phyloP scores from a whole-genome alignment of 2,329 filamentous ascomycete species.

The Elsinoe perseae region DNA sequence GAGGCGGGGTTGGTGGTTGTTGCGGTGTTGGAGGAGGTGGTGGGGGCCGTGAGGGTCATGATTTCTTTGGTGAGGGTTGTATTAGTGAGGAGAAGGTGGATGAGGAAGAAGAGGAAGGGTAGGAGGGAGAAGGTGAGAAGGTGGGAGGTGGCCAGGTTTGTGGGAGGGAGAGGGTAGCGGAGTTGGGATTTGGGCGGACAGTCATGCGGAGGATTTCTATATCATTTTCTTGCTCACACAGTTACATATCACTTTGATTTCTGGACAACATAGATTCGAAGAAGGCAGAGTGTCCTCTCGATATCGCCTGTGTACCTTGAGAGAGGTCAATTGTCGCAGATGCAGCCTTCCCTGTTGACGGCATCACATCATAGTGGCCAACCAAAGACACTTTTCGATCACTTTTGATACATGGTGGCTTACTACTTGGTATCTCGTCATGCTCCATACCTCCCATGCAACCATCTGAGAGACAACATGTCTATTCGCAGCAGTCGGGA shows the following conservation, averaged over 20 bases:
- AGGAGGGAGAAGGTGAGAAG: neutral
- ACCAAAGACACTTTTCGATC: neutral
- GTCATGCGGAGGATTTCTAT: neutral
- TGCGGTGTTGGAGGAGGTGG: neutral
- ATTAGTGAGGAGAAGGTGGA: neutral
- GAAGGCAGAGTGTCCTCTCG: no score
- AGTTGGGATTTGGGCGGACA: neutral
- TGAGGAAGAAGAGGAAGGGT: neutral
- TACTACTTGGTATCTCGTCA: neutral
- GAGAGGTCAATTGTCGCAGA: no score
- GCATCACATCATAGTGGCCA: neutral
- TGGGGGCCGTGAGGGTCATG: neutral
- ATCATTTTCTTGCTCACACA: no score
- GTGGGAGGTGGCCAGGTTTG: neutral
- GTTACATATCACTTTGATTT: no score
- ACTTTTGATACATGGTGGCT: neutral
- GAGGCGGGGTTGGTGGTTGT: conserved; percentile 26
- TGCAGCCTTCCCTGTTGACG: no score
- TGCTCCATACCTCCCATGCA: no score
- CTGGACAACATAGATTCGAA: no score
- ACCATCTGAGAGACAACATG: neutral
- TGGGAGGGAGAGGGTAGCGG: neutral
- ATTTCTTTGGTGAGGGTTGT: neutral
- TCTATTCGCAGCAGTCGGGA: neutral
- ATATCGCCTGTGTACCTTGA: no score